Base-by-base conservation (phyloP, 192 early-diverging fungal species). In the Linnemannia elongata region DNA sequence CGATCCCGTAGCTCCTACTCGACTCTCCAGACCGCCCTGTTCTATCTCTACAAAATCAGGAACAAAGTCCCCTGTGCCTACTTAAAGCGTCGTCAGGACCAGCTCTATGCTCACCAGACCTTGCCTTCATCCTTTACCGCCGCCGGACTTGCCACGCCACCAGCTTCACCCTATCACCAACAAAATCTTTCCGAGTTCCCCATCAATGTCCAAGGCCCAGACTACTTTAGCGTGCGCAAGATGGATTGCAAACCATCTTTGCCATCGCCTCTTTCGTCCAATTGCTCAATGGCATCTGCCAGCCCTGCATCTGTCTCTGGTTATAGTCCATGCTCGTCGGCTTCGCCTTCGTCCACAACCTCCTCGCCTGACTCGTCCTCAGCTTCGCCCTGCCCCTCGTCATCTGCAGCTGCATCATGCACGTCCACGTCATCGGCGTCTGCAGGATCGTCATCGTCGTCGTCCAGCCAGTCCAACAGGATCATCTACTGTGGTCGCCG, bases 1-100 rank as follows among this genome's bases (percentile, higher is more conserved):
- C 92, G 96, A 75, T 96, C 95, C 27, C 88, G 93, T 42, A 94
- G 94, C 20, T 95, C 95, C 12, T 96, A 95, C 84, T 94, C 94
- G 22, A 96, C 95, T 6, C 89, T 96, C 69, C 95, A 96, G 82
- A 94, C 95, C 69, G 94, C 96, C 5, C 88, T 96, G 8, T 93
- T 95, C 38, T 96, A 95, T 82, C 81, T 96, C 13, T 89, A 96
- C 79, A 89, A 91, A 72, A 89, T 89, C 41, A 79, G 83, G 15
- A 85, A 85, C 78, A 85, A 85, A 57, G 83, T 85, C 78, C 83
- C 83, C 12, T 66, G 74, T 33, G 72, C 78, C 9, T 85, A 85
- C 66, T 57, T 85, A 12, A 79, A 79, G 78, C 83, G 83, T 57
- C 83, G 83, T 33, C 77, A 85, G 44, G 78, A 80, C 9, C 84